phyloP scores from a whole-genome alignment of 2,329 filamentous ascomycete species.

The Proliferodiscus dingleyae region DNA sequence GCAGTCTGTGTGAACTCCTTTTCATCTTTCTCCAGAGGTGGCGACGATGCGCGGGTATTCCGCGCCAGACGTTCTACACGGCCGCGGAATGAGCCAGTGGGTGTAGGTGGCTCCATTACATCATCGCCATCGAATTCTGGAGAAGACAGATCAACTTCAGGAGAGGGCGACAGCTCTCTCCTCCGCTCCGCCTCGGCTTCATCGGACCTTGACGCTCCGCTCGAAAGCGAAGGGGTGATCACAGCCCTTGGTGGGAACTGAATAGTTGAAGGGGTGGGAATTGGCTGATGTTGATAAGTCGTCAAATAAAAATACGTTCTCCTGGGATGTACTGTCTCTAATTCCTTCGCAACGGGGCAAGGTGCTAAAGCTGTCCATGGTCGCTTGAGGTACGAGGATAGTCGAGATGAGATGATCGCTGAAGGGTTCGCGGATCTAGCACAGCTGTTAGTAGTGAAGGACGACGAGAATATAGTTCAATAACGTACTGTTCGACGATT shows the following conservation, averaged over 20 bases:
- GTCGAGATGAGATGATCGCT: conserved; percentile 88
- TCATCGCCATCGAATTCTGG: conserved; percentile 77
- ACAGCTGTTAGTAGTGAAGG: conserved; percentile 27
- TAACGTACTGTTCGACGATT: conserved; percentile 84
- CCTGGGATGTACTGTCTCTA: conserved; percentile 86
- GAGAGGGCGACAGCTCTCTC: conserved; percentile 77
- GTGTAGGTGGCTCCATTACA: conserved; percentile 56
- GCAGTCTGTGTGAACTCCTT: conserved; percentile 96
- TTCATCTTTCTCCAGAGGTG: conserved; percentile 89
- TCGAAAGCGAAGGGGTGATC: conserved; percentile 81
- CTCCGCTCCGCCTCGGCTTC: conserved; percentile 64
- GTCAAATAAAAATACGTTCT: conserved; percentile 96
- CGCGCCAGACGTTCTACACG: conserved; percentile 43
- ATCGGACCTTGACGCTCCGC: conserved; percentile 61
- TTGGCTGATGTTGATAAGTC: conserved; percentile 75
- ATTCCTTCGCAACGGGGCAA: conserved; percentile 88
- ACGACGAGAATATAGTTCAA: conserved; percentile 8
- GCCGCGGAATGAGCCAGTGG: conserved; percentile 58
- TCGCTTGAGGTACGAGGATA: conserved; percentile 86
- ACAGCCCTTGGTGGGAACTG: conserved; percentile 53
- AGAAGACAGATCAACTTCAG: conserved; percentile 86
- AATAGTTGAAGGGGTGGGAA: conserved; percentile 59
- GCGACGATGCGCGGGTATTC: conserved; percentile 71
- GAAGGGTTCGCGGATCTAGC: conserved; percentile 88
- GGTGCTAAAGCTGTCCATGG: conserved; percentile 71